Conservation (phyloP, 2,329 filamentous ascomycete species). For the Apiospora rasikravindrae region DNA sequence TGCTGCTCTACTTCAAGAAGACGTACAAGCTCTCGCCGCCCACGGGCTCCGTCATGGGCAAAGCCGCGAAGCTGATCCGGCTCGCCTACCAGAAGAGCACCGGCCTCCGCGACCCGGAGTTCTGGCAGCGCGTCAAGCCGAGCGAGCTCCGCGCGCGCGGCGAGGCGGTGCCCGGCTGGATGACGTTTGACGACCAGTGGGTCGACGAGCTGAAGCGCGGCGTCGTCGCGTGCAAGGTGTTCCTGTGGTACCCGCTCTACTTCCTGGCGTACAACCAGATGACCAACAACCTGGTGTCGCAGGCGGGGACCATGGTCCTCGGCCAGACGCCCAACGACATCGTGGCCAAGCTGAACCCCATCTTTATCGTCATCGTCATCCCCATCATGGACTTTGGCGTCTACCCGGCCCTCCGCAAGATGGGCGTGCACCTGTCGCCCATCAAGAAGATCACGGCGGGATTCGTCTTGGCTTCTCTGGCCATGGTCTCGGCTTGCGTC, state of each 20-base stretch:
- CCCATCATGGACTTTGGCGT: conserved; percentile 57
- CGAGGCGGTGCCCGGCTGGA: conserved; percentile 52
- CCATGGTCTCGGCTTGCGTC: conserved; percentile 61
- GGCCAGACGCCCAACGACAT: conserved; percentile 65
- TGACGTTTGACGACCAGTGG: conserved; percentile 69
- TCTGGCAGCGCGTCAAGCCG: conserved; percentile 64
- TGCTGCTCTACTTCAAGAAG: conserved; percentile 63
- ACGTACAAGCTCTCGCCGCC: conserved; percentile 63
- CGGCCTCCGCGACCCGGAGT: conserved; percentile 8
- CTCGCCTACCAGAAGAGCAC: conserved; percentile 46
- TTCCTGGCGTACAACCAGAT: conserved; percentile 47
- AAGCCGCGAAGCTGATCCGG: conserved; percentile 62
- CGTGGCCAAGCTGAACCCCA: conserved; percentile 62
- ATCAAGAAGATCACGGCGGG: conserved; percentile 62
- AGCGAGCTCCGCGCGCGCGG: conserved; percentile 49
- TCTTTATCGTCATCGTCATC: conserved; percentile 63
- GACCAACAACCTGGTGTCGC: conserved; percentile 41
- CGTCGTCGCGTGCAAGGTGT: conserved; percentile 48
- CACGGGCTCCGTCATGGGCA: conserved; percentile 67
- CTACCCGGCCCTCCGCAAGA: conserved; percentile 61
- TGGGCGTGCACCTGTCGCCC: conserved; percentile 60
- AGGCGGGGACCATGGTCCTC: conserved; percentile 48
- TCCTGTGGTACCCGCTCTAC: conserved; percentile 48
- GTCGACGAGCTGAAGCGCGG: conserved; percentile 68
- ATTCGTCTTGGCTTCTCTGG: conserved; percentile 54